Evolutionary conservation across 2,329 filamentous ascomycete genomes (phyloP).

Genomic region (Lojkania enalia): DNA sequence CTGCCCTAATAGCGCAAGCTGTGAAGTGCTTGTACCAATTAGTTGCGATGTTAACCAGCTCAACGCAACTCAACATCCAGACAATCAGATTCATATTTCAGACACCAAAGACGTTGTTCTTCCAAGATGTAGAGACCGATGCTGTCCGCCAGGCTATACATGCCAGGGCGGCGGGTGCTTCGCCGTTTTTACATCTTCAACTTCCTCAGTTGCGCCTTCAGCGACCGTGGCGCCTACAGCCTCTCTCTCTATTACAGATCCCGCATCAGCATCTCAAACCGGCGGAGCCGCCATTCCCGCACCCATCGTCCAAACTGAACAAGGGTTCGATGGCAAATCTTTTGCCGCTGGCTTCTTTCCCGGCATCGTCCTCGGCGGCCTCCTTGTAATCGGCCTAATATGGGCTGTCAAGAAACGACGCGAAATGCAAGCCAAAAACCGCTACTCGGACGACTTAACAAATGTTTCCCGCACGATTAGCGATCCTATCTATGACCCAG

Average conservation of each 20-base stretch:
- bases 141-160: slow-evolving; percentile 73
- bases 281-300: slow-evolving; percentile 18
- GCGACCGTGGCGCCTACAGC: slow-evolving; percentile 25
- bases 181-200: slow-evolving; percentile 47
- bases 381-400: slow-evolving; percentile 34
- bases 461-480: slow-evolving; percentile 42
- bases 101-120: slow-evolving; percentile 59
- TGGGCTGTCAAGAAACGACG: slow-evolving; percentile 43
- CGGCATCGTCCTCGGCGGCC: slow-evolving; percentile 41
- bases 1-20: slow-evolving; percentile 64
- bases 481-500: slow-evolving; percentile 45
- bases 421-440: slow-evolving; percentile 29
- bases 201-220: slow-evolving; percentile 13
- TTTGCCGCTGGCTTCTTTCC: slow-evolving; percentile 46
- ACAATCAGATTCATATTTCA: slow-evolving; percentile 67
- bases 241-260: slow-evolving; percentile 31
- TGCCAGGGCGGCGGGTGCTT: slow-evolving; percentile 61
- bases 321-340: slow-evolving; percentile 38
- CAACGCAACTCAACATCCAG: slow-evolving; percentile 60
- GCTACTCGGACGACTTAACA: slow-evolving; percentile 45
- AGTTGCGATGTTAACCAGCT: slow-evolving; percentile 66
- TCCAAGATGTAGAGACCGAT: slow-evolving; percentile 60
- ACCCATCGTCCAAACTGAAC: slow-evolving; percentile 19
- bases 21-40: slow-evolving; percentile 65
- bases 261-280: slow-evolving; percentile 38